Evolutionary conservation across 169 alveolate species (phyloP).

Genomic region (Cryptosporidium meleagridis): DNA sequence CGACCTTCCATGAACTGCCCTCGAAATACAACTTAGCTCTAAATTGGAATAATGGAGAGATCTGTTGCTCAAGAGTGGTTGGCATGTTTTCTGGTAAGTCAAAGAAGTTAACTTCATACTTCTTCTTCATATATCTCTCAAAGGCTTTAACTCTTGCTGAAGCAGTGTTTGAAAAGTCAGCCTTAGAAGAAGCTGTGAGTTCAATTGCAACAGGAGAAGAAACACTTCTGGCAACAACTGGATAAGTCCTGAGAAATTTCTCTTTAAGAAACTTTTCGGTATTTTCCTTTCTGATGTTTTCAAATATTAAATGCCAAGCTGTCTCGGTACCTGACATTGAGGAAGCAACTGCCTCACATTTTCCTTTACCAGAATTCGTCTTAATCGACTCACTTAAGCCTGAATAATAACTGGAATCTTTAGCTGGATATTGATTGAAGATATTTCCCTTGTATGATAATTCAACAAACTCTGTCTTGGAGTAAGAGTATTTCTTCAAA

Average conservation of each 20-base stretch:
- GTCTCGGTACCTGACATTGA: conserved; percentile 17
- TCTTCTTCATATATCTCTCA: conserved; percentile 3
- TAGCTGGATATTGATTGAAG: conserved; percentile 62
- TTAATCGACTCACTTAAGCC: conserved; percentile 1
- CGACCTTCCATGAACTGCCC: conserved; percentile 9
- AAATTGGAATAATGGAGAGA: conserved; percentile 55
- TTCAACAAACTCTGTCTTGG: conserved; percentile 58
- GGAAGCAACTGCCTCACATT: conserved; percentile 4
- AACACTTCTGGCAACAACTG: conserved; percentile 16
- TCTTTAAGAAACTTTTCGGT: background rate
- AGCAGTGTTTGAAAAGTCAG: background rate
- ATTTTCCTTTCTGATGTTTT: conserved; percentile 8
- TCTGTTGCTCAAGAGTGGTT: conserved; percentile 10
- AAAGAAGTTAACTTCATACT: background rate
- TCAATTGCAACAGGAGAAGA: conserved; percentile 18
- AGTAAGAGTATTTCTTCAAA: conserved; percentile 29
- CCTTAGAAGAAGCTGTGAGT: conserved; percentile 5
- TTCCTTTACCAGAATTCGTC: conserved; percentile 15
- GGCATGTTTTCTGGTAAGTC: conserved; percentile 37
- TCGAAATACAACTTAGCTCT: conserved; percentile 16
- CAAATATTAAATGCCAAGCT: conserved; percentile 25
- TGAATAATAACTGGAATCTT: conserved; percentile 1
- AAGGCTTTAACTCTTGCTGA: conserved; percentile 19
- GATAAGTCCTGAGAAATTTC: conserved; percentile 11
- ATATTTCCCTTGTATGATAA: conserved; percentile 32